Conservation (phyloP, 768 basidiomycete genomes). For the Trametopsis cervina region DNA sequence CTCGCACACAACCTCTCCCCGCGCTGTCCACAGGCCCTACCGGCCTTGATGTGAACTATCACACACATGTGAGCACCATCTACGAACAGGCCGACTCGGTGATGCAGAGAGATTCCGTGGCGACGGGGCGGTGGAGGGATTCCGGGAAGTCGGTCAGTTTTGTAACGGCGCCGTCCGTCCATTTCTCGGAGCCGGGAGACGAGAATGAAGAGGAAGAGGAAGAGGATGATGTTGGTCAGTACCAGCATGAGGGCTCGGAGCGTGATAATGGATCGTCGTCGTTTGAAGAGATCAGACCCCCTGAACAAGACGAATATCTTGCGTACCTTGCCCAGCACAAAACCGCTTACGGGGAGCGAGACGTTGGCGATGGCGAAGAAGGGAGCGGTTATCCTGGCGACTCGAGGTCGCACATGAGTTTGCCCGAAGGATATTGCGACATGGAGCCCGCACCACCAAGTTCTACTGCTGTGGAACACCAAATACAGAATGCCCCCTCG, state of each 20-base stretch:
- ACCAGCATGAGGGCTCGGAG: slow-evolving; percentile 5
- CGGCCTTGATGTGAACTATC: neutral
- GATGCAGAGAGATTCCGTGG: neutral
- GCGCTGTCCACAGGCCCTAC: neutral
- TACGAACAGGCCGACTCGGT: slow-evolving; percentile 21
- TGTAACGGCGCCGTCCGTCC: slow-evolving; percentile 25
- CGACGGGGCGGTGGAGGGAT: slow-evolving; percentile 9
- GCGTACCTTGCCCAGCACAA: neutral
- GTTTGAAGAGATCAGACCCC: slow-evolving; percentile 2
- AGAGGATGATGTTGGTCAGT: slow-evolving; percentile 6
- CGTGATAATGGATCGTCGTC: neutral
- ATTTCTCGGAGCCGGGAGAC: slow-evolving; percentile 7
- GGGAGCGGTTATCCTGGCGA: neutral
- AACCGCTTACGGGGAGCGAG: neutral
- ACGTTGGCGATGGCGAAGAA: neutral
- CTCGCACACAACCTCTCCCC: slow-evolving; percentile 5
- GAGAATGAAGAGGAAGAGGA: slow-evolving; percentile 3
- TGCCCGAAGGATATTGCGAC: slow-evolving; percentile 6
- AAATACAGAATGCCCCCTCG: neutral
- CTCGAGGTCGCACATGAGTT: slow-evolving; percentile 9
- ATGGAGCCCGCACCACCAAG: neutral
- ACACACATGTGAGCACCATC: slow-evolving; percentile 14
- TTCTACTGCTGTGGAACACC: neutral
- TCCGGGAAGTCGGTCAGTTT: slow-evolving; percentile 23
- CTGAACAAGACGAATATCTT: neutral